phyloP scores from a whole-genome alignment of 148 eudicot species.

The Camellia sinensis region DNA sequence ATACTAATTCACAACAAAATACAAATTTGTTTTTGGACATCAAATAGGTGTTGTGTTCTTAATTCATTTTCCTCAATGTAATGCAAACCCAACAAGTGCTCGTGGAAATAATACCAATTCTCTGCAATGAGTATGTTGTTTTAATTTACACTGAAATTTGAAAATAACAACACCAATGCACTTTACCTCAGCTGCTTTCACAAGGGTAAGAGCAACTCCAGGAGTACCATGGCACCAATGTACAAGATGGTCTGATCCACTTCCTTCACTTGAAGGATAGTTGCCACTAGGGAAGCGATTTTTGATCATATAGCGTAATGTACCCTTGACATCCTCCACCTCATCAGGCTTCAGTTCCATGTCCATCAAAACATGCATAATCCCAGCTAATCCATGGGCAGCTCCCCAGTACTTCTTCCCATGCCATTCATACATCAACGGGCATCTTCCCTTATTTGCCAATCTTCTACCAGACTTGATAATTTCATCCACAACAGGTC shows the following conservation, averaged over 20 bases:
- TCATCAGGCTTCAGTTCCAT: slow-evolving; percentile 64
- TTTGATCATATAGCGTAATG: slow-evolving; percentile 62
- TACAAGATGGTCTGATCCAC: slow-evolving; percentile 68
- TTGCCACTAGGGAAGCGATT: slow-evolving; percentile 76
- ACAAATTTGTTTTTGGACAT: not conserved
- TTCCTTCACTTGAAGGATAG: slow-evolving; percentile 84
- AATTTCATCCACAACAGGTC: slow-evolving; percentile 50
- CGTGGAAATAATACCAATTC: not conserved
- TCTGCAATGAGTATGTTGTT: not conserved
- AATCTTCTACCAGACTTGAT: slow-evolving; percentile 56
- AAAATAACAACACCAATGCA: not conserved
- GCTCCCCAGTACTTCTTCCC: slow-evolving; percentile 89
- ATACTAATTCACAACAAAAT: not conserved
- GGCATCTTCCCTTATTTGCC: slow-evolving; percentile 49
- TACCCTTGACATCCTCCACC: slow-evolving; percentile 64
- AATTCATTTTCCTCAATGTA: not conserved
- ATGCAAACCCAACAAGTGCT: not conserved
- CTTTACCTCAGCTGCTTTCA: slow-evolving; percentile 87
- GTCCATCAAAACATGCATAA: slow-evolving; percentile 76
- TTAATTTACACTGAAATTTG: not conserved
- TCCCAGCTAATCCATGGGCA: slow-evolving; percentile 93
- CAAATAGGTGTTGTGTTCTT: not conserved
- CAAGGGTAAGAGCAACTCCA: slow-evolving; percentile 81
- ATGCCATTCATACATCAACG: slow-evolving; percentile 87
- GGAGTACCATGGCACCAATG: slow-evolving; percentile 99